Base-by-base conservation (phyloP, 2,329 filamentous ascomycete species). In the Byssoonygena ceratinophila region DNA sequence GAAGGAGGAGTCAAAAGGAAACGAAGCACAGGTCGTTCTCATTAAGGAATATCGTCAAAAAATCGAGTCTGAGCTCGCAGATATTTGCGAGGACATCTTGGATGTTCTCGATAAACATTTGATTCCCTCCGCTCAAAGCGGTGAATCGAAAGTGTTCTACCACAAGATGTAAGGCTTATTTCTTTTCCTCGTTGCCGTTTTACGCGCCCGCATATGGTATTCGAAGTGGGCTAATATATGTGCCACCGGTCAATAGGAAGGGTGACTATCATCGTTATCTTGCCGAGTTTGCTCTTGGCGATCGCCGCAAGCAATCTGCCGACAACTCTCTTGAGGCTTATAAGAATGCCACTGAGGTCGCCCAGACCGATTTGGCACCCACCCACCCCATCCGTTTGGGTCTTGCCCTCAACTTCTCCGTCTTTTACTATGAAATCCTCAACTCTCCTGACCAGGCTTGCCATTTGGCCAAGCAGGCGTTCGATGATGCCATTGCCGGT, bases 341-440 rank as follows among this genome's bases (percentile, higher is more conserved):
- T 86, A 95, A 96, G 77, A 81, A 82, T 68, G 87, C 88, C 66
- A 94, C 87, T 68, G 87, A 94, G 72, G 86, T 94, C 65, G 87
- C 88, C 58, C 82, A 87, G 71, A 91, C 86, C 64, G 87, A 92
- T 72, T 83, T 94, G 63, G 84, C 88, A 58, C 88, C 88, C 58
- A 94, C 88, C 54, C 88, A 94, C 79, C 88, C 88, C 68, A 94
- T 94, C 74, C 87, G 88, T 67, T 85, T 94, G 60, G 88, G 88
- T 70, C 82, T 94, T 61, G 88, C 88, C 64, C 80, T 94, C 62
- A 94, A 94, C 84, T 94, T 94, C 80, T 95, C 90, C 60, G 90
- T 96, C 68, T 97, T 96, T 81, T 97, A 97, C 84, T 98, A 98
- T 74, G 87, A 98, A 83, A 98, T 97, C 71, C 80, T 97, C 67